Percentiles rank a stretch among this genome's conserved stretches.
These are phyloP conservation scores for Heritiera littoralis DNA, from an alignment of 345 rosid species.

Conservation along the genomic window DNA sequence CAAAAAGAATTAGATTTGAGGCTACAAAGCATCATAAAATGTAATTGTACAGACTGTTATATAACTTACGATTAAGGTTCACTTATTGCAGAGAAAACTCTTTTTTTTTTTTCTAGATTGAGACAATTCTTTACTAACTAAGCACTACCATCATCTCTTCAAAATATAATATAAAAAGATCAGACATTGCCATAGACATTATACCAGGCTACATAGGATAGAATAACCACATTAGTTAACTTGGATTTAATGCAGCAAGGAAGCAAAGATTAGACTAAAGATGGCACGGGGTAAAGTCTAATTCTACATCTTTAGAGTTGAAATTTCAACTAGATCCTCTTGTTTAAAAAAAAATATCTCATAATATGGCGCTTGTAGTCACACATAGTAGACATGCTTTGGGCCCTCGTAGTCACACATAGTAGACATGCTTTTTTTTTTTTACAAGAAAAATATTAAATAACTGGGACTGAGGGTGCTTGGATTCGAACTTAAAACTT, in stretches of 20 bases:
- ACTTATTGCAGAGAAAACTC: neutral
- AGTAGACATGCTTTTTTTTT: too few species aligned
- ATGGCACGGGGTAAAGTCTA: neutral
- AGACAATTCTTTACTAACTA: neutral
- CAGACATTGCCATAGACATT: too few species aligned
- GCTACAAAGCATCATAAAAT: neutral
- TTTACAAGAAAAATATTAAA: too few species aligned
- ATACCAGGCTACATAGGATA: too few species aligned
- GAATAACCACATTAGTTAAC: too few species aligned
- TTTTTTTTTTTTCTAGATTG: neutral
- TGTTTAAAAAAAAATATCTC: neutral
- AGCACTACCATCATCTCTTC: neutral
- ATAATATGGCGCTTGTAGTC: neutral
- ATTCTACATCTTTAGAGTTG: neutral
- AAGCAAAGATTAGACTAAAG: neutral
- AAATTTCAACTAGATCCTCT: neutral
- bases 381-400: neutral
- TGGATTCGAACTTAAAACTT: too few species aligned
- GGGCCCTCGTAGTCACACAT: too few species aligned
- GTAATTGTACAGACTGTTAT: neutral
- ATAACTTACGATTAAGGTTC: neutral
- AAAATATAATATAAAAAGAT: too few species aligned
- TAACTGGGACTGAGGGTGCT: too few species aligned
- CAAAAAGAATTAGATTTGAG: neutral
- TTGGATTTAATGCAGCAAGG: too few species aligned